Evolutionary conservation across 1,284 basidiomycete genomes (phyloP).

Genomic region (Fomitiporia mediterranea): DNA sequence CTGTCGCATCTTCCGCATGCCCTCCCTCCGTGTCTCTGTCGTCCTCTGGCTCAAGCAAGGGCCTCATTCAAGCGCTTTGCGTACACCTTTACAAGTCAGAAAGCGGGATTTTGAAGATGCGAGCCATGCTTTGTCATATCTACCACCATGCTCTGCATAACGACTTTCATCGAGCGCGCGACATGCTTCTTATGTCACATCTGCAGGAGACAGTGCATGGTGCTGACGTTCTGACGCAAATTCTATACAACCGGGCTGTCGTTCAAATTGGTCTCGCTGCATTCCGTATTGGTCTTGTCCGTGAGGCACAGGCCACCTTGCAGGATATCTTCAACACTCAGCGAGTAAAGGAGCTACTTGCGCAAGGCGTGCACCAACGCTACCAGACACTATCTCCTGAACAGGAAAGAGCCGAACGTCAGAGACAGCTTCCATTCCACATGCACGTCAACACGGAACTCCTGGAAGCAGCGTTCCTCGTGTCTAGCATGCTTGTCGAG

Average conservation of each 20-base stretch:
- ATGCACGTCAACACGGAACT: slow-evolving; percentile 99
- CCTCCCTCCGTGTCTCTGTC: slow-evolving; percentile 57
- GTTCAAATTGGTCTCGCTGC: slow-evolving; percentile 97
- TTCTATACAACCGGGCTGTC: slow-evolving; percentile 95
- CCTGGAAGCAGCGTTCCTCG: slow-evolving; percentile 95
- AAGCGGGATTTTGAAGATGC: slow-evolving; percentile 87
- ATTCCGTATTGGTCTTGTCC: slow-evolving; percentile 93
- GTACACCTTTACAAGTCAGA: slow-evolving; percentile 92
- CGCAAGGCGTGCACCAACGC: slow-evolving; percentile 92
- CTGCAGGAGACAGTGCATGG: slow-evolving; percentile 94
- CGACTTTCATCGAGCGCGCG: slow-evolving; percentile 94
- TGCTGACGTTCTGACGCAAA: slow-evolving; percentile 96
- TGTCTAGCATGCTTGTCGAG: slow-evolving; percentile 98
- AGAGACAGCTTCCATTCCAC: slow-evolving; percentile 97
- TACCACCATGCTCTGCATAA: slow-evolving; percentile 97
- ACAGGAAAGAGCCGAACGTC: slow-evolving; percentile 95
- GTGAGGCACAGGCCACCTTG: slow-evolving; percentile 88
- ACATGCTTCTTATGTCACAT: slow-evolving; percentile 99
- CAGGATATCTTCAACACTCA: slow-evolving; percentile 97
- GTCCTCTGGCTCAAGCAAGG: slow-evolving; percentile 53
- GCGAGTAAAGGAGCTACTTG: slow-evolving; percentile 94
- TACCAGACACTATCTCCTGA: slow-evolving; percentile 87
- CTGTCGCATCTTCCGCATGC: slow-evolving; percentile 50
- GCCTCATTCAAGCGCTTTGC: slow-evolving; percentile 85
- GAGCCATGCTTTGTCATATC: slow-evolving; percentile 97